These are phyloP conservation scores for Myxozyma mucilagina DNA, from an alignment of 805 yeast species.

Conservation along the genomic window DNA sequence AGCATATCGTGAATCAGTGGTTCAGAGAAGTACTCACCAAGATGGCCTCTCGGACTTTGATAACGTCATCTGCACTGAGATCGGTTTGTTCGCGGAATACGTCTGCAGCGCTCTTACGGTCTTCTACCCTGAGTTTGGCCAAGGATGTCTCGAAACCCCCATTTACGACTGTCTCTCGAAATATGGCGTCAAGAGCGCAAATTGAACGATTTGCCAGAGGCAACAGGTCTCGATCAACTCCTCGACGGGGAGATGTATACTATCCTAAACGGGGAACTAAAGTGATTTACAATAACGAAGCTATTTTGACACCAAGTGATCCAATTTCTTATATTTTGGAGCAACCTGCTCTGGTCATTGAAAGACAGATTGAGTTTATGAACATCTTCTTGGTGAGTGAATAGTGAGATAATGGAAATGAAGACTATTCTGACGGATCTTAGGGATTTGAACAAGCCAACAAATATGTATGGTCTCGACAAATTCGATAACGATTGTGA, in stretches of 20 bases:
- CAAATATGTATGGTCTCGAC: conserved; percentile 48
- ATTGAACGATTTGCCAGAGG: conserved; percentile 10
- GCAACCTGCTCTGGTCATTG: conserved; percentile 84
- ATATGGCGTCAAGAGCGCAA: conserved; percentile 6
- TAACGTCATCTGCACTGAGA: neutral
- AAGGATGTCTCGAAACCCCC: neutral
- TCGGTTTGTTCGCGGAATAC: neutral
- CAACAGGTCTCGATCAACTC: neutral
- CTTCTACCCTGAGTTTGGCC: neutral
- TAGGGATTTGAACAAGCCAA: conserved; percentile 89
- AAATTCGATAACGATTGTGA: neutral
- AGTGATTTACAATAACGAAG: conserved; percentile 10
- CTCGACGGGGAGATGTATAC: neutral
- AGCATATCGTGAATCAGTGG: neutral
- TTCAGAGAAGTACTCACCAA: neutral
- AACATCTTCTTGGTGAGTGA: conserved; percentile 57
- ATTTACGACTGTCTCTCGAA: neutral
- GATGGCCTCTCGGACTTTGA: neutral
- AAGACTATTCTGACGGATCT: neutral
- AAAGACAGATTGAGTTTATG: conserved; percentile 85
- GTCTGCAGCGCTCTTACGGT: neutral
- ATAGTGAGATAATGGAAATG: neutral
- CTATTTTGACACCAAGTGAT: conserved; percentile 42
- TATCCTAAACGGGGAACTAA: neutral
- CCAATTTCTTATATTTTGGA: conserved; percentile 62